Conservation (phyloP, 768 basidiomycete genomes). For the Hygrocybe coccinea region DNA sequence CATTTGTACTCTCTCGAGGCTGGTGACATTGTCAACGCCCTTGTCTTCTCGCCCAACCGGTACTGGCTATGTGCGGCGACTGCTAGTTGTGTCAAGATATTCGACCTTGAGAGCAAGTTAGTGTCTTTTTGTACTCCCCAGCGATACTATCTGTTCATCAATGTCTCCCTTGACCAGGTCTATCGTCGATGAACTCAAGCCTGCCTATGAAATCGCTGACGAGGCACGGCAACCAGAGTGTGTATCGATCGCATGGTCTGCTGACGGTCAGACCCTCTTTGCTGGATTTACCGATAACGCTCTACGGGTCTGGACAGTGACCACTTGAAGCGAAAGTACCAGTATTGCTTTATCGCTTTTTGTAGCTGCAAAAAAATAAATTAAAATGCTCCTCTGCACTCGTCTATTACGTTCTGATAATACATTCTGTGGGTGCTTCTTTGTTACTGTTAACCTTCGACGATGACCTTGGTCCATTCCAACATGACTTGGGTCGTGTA, state of each 20-base stretch:
- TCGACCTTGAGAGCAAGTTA: slow-evolving; percentile 98
- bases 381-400: not conserved
- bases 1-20: slow-evolving; percentile 99
- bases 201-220: slow-evolving; percentile 77
- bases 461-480: too few relatives aligned
- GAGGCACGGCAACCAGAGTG: slow-evolving; percentile 82
- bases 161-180: slow-evolving; percentile 47
- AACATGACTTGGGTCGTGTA: not conserved
- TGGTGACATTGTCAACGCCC: slow-evolving; percentile 96
- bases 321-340: slow-evolving; percentile 41
- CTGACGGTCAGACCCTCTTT: slow-evolving; percentile 95
- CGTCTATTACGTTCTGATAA: too few relatives aligned
- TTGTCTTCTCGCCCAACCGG: slow-evolving; percentile 99
- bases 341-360: slow-evolving; percentile 16
- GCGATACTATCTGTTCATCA: slow-evolving; percentile 2
- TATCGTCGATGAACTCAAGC: slow-evolving; percentile 98
- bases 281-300: slow-evolving; percentile 95
- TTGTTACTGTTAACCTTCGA: too few relatives aligned
- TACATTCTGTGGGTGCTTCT: too few relatives aligned
- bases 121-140: slow-evolving; percentile 28
- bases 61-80: slow-evolving; percentile 99
- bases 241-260: slow-evolving; percentile 96
- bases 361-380: slow-evolving; percentile 22
- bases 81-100: slow-evolving; percentile 96
- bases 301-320: slow-evolving; percentile 89